These are phyloP conservation scores for Niveomyces coronatus DNA, from an alignment of 2,329 filamentous ascomycete genomes.

Conservation along the genomic window DNA sequence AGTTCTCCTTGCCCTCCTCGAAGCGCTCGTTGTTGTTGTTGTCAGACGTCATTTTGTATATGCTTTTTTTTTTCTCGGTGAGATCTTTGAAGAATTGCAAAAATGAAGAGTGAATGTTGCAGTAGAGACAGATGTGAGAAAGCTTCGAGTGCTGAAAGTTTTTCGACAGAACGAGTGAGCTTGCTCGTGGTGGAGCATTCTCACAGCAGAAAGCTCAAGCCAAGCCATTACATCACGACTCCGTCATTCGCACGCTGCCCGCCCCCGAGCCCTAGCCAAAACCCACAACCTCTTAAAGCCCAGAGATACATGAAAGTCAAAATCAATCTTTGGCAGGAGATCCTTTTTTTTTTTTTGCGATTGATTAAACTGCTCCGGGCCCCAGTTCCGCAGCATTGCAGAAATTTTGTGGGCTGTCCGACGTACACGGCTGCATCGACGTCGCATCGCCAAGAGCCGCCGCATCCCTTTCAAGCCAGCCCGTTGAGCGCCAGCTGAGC, in stretches of 20 bases:
- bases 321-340: no score
- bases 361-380: no score
- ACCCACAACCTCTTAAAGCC: slow-evolving; percentile 3
- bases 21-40: slow-evolving; percentile 25
- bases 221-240: slow-evolving; percentile 10
- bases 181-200: neutral
- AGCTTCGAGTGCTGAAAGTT: neutral
- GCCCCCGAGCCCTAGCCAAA: neutral
- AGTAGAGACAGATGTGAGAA: neutral
- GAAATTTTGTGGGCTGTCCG: neutral
- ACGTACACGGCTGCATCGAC: no score
- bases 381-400: neutral
- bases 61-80: neutral
- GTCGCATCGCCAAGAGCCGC: no score
- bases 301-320: neutral
- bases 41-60: slow-evolving; percentile 1
- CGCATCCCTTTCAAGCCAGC: slow-evolving; percentile 13
- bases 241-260: slow-evolving; percentile 1
- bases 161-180: neutral
- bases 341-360: no score
- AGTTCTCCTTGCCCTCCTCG: slow-evolving; percentile 57
- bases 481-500: slow-evolving; percentile 29
- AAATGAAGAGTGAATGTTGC: neutral
- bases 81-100: no score
- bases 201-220: neutral